A percentile compares a stretch with the other conserved stretches of the same genome.
Evolutionary conservation across 2,329 filamentous ascomycete species (phyloP).

Genomic region (Xylariomycetidae sp.): DNA sequence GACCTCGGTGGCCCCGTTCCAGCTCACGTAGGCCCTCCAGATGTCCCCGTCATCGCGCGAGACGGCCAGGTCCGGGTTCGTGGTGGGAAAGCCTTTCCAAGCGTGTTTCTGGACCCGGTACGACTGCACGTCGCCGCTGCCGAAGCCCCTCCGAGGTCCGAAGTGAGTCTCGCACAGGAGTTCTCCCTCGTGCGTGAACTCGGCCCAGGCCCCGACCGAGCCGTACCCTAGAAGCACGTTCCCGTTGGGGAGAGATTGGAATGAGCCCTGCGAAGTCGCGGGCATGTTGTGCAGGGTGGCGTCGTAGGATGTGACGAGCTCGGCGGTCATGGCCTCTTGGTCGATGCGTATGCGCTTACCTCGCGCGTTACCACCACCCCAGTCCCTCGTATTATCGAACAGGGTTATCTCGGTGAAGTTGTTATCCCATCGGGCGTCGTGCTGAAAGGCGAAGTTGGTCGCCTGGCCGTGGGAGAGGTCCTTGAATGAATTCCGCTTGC

Average conservation of each 20-base stretch:
- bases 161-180: conserved; percentile 19
- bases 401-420: conserved; percentile 32
- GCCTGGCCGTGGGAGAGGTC: conserved; percentile 36
- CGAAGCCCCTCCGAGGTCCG: conserved; percentile 14
- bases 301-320: conserved; percentile 30
- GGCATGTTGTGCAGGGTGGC: conserved; percentile 36
- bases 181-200: conserved; percentile 19
- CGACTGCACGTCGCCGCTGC: conserved; percentile 15
- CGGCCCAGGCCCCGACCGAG: conserved; percentile 19
- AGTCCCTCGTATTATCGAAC: conserved; percentile 39
- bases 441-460: conserved; percentile 46
- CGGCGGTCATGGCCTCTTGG: conserved; percentile 31
- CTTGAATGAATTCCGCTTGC: conserved; percentile 36
- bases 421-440: conserved; percentile 42
- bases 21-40: conserved; percentile 32
- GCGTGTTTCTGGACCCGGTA: conserved; percentile 26
- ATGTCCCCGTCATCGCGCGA: conserved; percentile 9
- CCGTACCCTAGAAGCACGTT: conserved; percentile 41
- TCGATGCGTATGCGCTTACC: conserved; percentile 30
- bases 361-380: conserved; percentile 25
- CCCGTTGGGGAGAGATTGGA: conserved; percentile 37
- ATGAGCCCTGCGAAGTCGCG: conserved; percentile 38
- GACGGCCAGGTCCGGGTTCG: conserved; percentile 15
- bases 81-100: conserved; percentile 21
- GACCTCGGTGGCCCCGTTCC: conserved; percentile 31